Base-by-base conservation (phyloP, 495 filamentous ascomycete genomes). In the Hypoxylon cercidicola region DNA sequence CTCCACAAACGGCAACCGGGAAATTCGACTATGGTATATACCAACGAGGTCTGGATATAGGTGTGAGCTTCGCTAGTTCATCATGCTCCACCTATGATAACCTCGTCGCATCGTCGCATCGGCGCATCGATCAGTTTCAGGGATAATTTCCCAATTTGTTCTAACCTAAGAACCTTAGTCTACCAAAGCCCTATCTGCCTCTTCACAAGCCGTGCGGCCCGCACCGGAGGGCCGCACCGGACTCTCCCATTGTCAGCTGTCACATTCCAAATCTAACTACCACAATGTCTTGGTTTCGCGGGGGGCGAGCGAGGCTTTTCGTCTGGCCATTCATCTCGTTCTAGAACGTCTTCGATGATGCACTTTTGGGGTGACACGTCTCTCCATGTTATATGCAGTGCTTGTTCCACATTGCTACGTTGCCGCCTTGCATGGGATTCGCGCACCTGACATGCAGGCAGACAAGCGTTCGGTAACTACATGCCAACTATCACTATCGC, bases 21-120 rank as follows among this genome's bases (percentile, higher is more conserved):
- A 18, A 43, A 20, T 20, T 19, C 16, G 16, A 43, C 40, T 19
- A 16, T 43, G 40, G 16, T 43, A 19, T 40, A 35, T 19, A 45
- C 45, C 45, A 32, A 25, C 23, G n/a, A n/a, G n/a, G n/a, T n/a
- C 23, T 25, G 23, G 55, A 59, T 50, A 59, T 59, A 59, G 28
- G 41, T 20, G 48, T 32, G 30, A 25, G 30, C 30, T 32, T 46
- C 23, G 18, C 16, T 7, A 20, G 37, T 43, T 21, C 21, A 12
- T 30, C 18, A 47, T 56, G 20, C 53, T 47, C 41, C 53, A 56
- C 53, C 23, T 43, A 18, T 18, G 16, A 43, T 43, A 43, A 20
- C 5, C 40, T 6, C 2, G n/a, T 18, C 20, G 30, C 30, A 32
- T 32, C 30, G 30, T 32, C 30, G 30, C 30, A 32, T 11, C 30